Evolutionary conservation across 371 early-diverging fungal genomes (phyloP), one percentile per base, ranked within the genome.

Genomic region (Coemansia sp.): DNA sequence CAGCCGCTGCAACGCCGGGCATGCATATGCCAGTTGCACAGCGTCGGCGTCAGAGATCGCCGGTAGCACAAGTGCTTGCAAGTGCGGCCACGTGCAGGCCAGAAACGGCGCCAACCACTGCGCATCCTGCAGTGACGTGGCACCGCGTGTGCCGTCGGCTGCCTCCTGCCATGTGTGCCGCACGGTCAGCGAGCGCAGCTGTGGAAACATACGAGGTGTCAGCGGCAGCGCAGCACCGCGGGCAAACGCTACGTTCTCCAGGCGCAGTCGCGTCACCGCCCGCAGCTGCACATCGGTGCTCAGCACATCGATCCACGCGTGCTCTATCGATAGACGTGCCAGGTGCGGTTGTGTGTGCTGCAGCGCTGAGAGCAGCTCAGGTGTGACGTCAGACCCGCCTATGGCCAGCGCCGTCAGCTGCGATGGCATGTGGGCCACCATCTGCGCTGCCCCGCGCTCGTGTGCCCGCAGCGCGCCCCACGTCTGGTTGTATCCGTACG

Each of bases 401-500:
- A 66, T 51, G 2, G 66, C 73, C 54, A 72, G 61, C 29, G 69
- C 53, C 15, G 63, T 54, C 36, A 77, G 65, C 63, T 66, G 71
- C 2, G 41, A 55, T 1, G 63, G 72, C 68, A 61, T 54, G 28
- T 58, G 52, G 17, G 57, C 53, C 46, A 72, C 57, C 24, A 60
- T 46, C 4, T 19, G 64, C 0, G 73, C 76, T 2, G 65, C 76
- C 4, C 76, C 68, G 51, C 65, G 41, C 54, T 73, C 73, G 62
- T 15, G 29, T 1, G 73, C 69, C 15, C 12, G 53, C 58, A 77
- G 77, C 7, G 69, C 65, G 13, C 48, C 58, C 77, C 77, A 77
- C 32, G 40, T 65, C 69, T 63, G 66, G 66, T 66, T 65, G 59
- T 72, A 77, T 19, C 77, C 77, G 57, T 73, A 72, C n/a, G 77